Evolutionary conservation across 441 rosid genomes (phyloP), one percentile per base, ranked within the genome.

Genomic region (Gossypium schwendimanii): DNA sequence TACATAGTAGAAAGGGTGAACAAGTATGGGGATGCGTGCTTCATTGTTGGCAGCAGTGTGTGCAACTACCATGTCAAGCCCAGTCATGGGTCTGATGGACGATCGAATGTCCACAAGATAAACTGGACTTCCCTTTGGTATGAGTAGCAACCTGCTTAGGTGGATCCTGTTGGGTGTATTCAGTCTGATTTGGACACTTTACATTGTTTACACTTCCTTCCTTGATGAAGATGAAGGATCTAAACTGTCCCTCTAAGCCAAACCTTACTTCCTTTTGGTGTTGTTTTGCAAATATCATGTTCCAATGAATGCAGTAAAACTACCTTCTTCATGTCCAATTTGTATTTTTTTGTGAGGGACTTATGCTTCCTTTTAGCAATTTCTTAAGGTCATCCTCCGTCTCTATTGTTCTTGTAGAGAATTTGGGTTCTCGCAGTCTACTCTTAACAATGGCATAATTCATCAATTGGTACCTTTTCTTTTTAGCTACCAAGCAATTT

Each of bases 101-200:
- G 97, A 88, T 7, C 90, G 97, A 77, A 62, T 94, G 96, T 72
- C 70, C 10, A 94, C 97, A 0, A 97, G 90, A 80, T 97, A 97
- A 76, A 91, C 90, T 0, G 93, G 98, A 3, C 90, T 90, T 28
- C 95, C 96, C 7, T 89, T 94, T 58, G 96, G 98, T 0, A 78
- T 94, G 50, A 94, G 98, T 87, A 94, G 90, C 91, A 94, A 91
- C 79, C 87, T 94, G 45, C 91, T 94, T 64, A 96, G 83, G 1
- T 94, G 98, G 98, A 90, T 94, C 77, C 84, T 94, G 66, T 76
- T 91, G 11, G 98, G 90, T 15, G 91, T 91, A 17, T 91, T 91
- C 39, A 93, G 84, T 70, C 79, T 94, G 72, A 87, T 94, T 72
- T 94, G 96, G 97, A 33, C 91, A 31, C 78, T 94, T 74, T 90